phyloP scores from a whole-genome alignment of 2,329 filamentous ascomycete genomes.

The Colletotrichum musae region DNA sequence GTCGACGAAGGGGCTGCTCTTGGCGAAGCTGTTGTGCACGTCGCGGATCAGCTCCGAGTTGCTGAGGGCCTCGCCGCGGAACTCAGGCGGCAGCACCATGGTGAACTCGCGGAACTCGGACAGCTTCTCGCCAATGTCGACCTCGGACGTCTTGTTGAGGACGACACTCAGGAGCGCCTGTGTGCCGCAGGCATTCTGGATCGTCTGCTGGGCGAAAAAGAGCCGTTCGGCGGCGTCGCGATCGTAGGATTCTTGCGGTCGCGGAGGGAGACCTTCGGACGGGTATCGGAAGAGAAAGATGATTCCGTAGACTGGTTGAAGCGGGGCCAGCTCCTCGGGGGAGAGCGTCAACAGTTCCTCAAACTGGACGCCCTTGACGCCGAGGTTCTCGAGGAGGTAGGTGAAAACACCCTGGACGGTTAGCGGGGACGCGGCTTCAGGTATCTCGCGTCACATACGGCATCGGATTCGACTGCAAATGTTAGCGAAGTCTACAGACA shows the following conservation, averaged over 20 bases:
- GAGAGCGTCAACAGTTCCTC: conserved; percentile 96
- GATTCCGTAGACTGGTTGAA: conserved; percentile 90
- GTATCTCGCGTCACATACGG: conserved; percentile 72
- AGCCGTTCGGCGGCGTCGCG: conserved; percentile 79
- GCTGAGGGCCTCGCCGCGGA: conserved; percentile 72
- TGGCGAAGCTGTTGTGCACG: conserved; percentile 92
- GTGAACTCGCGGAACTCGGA: conserved; percentile 90
- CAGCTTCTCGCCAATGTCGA: conserved; percentile 81
- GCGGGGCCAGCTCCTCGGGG: conserved; percentile 76
- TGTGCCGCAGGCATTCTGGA: conserved; percentile 98
- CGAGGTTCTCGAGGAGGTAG: conserved; percentile 91
- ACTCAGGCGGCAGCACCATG: conserved; percentile 83
- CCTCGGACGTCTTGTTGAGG: conserved; percentile 81
- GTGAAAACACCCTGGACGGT: conserved; percentile 88
- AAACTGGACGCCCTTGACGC: conserved; percentile 94
- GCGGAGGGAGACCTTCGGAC: conserved; percentile 71
- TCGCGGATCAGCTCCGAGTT: conserved; percentile 79
- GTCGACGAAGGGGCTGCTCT: conserved; percentile 90
- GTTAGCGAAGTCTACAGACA: conserved; percentile 26
- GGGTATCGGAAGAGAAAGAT: conserved; percentile 99
- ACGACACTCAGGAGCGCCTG: conserved; percentile 94
- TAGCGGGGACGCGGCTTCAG: conserved; percentile 13
- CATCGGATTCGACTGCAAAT: conserved; percentile 86
- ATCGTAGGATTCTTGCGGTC: conserved; percentile 73
- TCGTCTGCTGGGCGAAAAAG: conserved; percentile 97